Percentiles rank a stretch among this genome's conserved stretches.
These are phyloP conservation scores for Melanomma pulvis-pyrius DNA, from an alignment of 495 filamentous ascomycete genomes.

Conservation along the genomic window DNA sequence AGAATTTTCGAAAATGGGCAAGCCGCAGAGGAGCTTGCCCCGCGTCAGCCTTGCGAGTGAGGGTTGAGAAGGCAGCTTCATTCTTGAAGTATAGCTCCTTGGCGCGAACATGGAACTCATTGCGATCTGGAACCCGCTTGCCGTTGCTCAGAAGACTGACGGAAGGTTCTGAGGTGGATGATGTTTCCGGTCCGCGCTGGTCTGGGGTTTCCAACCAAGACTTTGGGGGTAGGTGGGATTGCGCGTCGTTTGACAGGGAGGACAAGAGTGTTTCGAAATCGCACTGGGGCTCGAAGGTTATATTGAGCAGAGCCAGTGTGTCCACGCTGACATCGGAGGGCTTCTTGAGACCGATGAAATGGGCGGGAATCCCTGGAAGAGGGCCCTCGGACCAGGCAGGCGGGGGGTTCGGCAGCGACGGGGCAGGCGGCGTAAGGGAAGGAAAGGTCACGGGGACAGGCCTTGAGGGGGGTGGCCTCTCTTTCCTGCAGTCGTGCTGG, in stretches of 20 bases:
- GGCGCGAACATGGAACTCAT: conserved; percentile 53
- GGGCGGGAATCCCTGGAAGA: conserved; percentile 44
- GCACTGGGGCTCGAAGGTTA: conserved; percentile 51
- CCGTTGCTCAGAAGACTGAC: conserved; percentile 53
- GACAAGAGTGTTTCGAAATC: conserved; percentile 52
- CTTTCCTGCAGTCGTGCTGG: conserved; percentile 41
- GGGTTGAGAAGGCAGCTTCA: conserved; percentile 58
- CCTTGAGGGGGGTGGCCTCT: conserved; percentile 40
- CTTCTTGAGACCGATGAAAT: conserved; percentile 55
- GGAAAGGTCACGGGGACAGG: conserved; percentile 43
- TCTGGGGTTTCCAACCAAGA: conserved; percentile 48
- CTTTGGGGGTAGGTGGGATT: conserved; percentile 50
- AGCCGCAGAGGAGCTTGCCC: conserved; percentile 53
- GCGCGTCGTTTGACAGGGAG: conserved; percentile 44
- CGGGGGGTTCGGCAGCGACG: conserved; percentile 5
- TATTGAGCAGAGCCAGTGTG: conserved; percentile 57
- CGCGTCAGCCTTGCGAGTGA: conserved; percentile 50
- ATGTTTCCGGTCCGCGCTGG: conserved; percentile 11
- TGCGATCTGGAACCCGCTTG: conserved; percentile 51
- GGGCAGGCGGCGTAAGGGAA: conserved; percentile 20
- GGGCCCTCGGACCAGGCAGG: conserved; percentile 24
- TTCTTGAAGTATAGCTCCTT: conserved; percentile 60
- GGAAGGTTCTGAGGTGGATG: conserved; percentile 29
- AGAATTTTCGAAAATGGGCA: conserved; percentile 63
- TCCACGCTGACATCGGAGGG: conserved; percentile 56